Base-by-base conservation (phyloP, 331 rosid genomes). In the Malus hybrid region DNA sequence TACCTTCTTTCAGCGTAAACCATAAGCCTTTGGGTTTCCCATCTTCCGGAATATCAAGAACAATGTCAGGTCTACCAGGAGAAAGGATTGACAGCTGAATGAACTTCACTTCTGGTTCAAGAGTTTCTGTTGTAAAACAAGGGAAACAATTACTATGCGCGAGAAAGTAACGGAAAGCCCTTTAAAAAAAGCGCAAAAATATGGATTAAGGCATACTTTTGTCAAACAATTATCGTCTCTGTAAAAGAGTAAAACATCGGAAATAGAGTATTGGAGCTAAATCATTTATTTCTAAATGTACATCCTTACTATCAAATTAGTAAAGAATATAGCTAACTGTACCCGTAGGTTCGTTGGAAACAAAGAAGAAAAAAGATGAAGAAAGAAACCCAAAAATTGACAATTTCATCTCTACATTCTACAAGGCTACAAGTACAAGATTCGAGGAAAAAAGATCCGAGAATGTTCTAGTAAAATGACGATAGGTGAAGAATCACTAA, bases 1-100 rank as follows among this genome's bases (percentile, higher is more conserved):
- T 86, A 18, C 97, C 97, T 86, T 94, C 97, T 83, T 94, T 92
- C 76, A 94, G 83, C 24, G 99, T 94, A 65, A 94, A 94, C 99
- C 99, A 94, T 65, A 78, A 75, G 27, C 99, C 99, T 56, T 90
- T 89, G 44, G 92, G 97, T 55, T 90, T 92, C 73, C 97, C 99
- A 73, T 82, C 73, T 36, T 83, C 93, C 3, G 97, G 99, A 77
- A 94, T 84, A 2, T 93, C 88, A 83, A 92, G 97, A 85, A 94
- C 96, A 73, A 94, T 90, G 85, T 94, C 97, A 36, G 85, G 78
- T 78, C 97, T 82, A 22, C 81, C 93, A 36, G 97, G 86, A 32
- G 99, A 87, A 60, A 90, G 50, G 60, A 94, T 92, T 48, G 96
- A 82, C 39, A 94, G 90, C 50, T 90, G 81, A 5, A 77, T 62